Evolutionary conservation across 2,329 filamentous ascomycete genomes (phyloP).

Genomic region (Reticulascus tulasneorum): DNA sequence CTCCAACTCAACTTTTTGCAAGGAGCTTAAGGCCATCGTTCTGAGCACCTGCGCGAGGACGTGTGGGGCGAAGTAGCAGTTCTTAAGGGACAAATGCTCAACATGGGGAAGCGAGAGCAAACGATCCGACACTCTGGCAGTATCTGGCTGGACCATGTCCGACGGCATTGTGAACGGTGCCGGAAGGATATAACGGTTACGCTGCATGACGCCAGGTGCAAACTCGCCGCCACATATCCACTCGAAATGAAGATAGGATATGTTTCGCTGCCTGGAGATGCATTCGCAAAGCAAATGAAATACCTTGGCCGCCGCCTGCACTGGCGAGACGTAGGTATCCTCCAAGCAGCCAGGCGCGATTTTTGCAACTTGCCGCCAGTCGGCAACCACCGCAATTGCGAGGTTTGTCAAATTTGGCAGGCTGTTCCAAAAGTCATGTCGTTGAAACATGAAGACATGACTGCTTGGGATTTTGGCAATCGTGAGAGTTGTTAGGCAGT

Average conservation of each 20-base stretch:
- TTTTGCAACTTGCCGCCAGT: conserved; percentile 59
- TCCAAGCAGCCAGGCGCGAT: conserved; percentile 46
- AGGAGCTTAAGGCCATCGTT: conserved; percentile 37
- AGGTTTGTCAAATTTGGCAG: conserved; percentile 52
- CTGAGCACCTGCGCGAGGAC: conserved; percentile 50
- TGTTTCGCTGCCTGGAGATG: conserved; percentile 42
- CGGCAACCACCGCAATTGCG: conserved; percentile 58
- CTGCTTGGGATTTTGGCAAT: conserved; percentile 62
- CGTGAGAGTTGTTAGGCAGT: conserved; percentile 53
- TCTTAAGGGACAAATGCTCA: conserved; percentile 58
- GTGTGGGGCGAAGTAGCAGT: conserved; percentile 64
- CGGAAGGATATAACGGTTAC: conserved; percentile 60
- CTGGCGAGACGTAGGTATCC: conserved; percentile 45
- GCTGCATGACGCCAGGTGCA: conserved; percentile 55
- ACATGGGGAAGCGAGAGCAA: conserved; percentile 54
- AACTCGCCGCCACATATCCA: conserved; percentile 67
- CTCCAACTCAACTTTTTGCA: conserved; percentile 55
- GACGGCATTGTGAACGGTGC: conserved; percentile 43
- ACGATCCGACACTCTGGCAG: conserved; percentile 27
- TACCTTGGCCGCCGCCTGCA: conserved; percentile 46
- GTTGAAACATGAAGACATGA: conserved; percentile 52
- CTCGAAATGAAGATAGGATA: conserved; percentile 60
- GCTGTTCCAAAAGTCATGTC: conserved; percentile 58
- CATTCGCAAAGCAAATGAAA: conserved; percentile 47
- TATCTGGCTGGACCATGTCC: conserved; percentile 23